Evolutionary conservation across 2,329 filamentous ascomycete genomes (phyloP).

Genomic region (Neopestalotiopsis rosae): DNA sequence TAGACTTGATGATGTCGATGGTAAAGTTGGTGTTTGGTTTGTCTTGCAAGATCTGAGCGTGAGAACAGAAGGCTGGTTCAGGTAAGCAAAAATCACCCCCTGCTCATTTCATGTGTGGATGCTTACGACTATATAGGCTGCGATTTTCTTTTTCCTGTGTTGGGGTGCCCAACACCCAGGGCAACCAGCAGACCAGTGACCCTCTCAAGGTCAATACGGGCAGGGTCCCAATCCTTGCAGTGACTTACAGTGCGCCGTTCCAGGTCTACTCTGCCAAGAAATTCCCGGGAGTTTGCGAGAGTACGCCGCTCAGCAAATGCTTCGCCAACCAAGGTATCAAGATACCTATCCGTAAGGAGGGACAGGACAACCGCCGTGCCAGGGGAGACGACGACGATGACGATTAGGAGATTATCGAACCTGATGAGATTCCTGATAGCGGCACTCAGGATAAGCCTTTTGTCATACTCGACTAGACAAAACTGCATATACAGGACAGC

Average conservation of each 20-base stretch:
- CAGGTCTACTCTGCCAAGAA: slow-evolving; percentile 97
- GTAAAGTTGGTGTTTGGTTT: slow-evolving; percentile 93
- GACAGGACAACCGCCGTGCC: slow-evolving; percentile 49
- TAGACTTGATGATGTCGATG: slow-evolving; percentile 76
- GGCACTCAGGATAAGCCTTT: not conserved
- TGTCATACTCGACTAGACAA: not conserved
- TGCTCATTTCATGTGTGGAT: not conserved
- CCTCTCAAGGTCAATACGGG: slow-evolving; percentile 69
- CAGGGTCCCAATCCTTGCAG: slow-evolving; percentile 81
- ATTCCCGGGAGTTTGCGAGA: slow-evolving; percentile 96
- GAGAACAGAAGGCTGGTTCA: slow-evolving; percentile 87
- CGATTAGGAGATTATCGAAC: slow-evolving; percentile 24
- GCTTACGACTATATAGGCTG: slow-evolving; percentile 46
- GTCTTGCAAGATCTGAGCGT: slow-evolving; percentile 95
- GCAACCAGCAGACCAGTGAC: slow-evolving; percentile 42
- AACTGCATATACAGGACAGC: not conserved
- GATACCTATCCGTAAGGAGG: slow-evolving; percentile 93
- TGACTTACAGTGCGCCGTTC: slow-evolving; percentile 86
- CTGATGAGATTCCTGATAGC: not conserved
- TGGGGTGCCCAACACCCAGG: slow-evolving; percentile 52
- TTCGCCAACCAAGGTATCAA: slow-evolving; percentile 96
- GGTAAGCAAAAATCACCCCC: slow-evolving; percentile 58
- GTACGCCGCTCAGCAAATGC: slow-evolving; percentile 86
- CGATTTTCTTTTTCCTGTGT: slow-evolving; percentile 85
- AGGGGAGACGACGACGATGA: slow-evolving; percentile 60